A percentile compares a stretch with the other conserved stretches of the same genome.
These are phyloP conservation scores for Lactarius hengduanensis DNA, from an alignment of 768 basidiomycete genomes.

Conservation along the genomic window DNA sequence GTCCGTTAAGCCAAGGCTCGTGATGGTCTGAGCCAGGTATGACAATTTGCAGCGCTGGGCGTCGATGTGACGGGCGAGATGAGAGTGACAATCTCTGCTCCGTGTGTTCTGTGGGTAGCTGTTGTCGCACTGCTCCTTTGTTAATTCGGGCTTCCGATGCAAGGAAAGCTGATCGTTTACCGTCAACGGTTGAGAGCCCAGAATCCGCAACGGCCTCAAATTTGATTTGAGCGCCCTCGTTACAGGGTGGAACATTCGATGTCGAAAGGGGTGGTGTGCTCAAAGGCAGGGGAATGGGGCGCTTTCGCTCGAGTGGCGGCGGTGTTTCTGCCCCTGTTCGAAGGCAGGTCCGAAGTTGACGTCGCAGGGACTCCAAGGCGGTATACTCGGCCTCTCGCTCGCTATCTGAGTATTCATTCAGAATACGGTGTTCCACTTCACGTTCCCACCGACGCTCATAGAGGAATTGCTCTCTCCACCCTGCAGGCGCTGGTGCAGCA, in stretches of 20 bases:
- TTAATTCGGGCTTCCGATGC: neutral
- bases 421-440: conserved; percentile 8
- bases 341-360: conserved; percentile 4
- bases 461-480: conserved; percentile 19
- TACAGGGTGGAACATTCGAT: neutral
- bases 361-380: conserved; percentile 18
- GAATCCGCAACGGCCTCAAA: neutral
- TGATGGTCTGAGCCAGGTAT: conserved; percentile 9
- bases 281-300: conserved; percentile 6
- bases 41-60: conserved; percentile 9
- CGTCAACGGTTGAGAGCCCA: neutral
- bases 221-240: neutral
- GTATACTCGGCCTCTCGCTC: conserved; percentile 16
- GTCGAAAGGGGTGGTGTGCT: neutral
- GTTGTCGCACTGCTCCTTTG: neutral
- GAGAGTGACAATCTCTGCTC: neutral
- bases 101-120: neutral
- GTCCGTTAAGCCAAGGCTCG: conserved; percentile 6
- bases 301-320: conserved; percentile 14
- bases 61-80: neutral
- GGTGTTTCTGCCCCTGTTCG: conserved; percentile 2
- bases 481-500: conserved; percentile 20
- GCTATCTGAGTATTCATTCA: conserved; percentile 9
- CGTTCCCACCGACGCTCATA: conserved; percentile 17
- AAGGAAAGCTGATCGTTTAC: neutral